Base-by-base conservation (phyloP, 1,139 yeast genomes). In the Taiozyma sp. region DNA sequence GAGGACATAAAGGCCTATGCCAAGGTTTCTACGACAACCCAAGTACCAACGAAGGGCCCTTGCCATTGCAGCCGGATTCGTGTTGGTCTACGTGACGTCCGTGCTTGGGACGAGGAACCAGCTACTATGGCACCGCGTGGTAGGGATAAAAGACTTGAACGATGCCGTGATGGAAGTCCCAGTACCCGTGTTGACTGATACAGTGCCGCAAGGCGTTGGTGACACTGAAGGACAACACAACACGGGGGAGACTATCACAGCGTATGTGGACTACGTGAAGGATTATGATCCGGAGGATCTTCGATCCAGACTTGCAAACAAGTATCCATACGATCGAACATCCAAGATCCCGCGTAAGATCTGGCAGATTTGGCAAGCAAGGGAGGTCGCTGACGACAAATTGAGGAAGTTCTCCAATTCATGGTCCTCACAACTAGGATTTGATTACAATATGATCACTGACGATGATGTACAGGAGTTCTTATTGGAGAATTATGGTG, bases 391-490 rank as follows among this genome's bases (percentile, higher is more conserved):
- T 12, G 53, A 59, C 46, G 44, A 47, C 3, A 51, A 55, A 43
- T 22, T 58, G 3, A 43, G 51, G 12, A 51, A 53, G 19, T 46
- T 46, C 14, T 45, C 58, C 32, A 29, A 46, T 3, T 49, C 62
- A 1, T 61, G 65, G 65, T 44, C 48, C 0, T 24, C 49, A 4
- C 55, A 54, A 34, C 49, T 53, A 0, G 81, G 74, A 1, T 84
- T 82, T 66, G 80, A 78, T 28, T 90, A 90, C 66, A 81, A 83
- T 58, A 78, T 92, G 46, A 70, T 92, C 43, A 76, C 87, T 22
- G 98, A 92, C 65, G 80, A 75, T 39, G 80, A 84, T 29, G 80
- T 96, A 24, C 78, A 78, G 34, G 78, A 80, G 23, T 70, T 89
- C 53, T 73, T 92, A 43, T 74, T 75, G 46, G 80, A 78, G 51